These are phyloP conservation scores for Jamesozyma spencerorum DNA, from an alignment of 805 yeast genomes.

Conservation along the genomic window DNA sequence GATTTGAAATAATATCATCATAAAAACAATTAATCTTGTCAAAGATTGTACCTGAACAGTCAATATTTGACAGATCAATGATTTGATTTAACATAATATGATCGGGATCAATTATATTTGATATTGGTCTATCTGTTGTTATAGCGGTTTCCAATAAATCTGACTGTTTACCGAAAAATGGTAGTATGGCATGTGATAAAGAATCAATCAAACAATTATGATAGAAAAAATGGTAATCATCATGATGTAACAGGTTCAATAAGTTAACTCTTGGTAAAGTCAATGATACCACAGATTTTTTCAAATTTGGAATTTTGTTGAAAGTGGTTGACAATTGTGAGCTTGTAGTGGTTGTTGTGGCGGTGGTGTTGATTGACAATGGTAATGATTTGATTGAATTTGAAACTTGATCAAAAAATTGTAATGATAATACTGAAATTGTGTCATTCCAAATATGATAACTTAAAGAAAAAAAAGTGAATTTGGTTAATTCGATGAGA, in stretches of 20 bases:
- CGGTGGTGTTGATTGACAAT: constrained; percentile 1
- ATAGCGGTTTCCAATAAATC: not conserved
- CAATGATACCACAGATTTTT: constrained; percentile 8
- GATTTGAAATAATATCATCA: constrained; percentile 8
- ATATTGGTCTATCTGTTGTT: not conserved
- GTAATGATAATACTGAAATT: constrained; percentile 8
- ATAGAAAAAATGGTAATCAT: constrained; percentile 8
- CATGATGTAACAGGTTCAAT: constrained; percentile 5
- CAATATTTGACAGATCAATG: constrained; percentile 6
- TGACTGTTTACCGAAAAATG: constrained; percentile 9
- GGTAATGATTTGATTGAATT: constrained; percentile 8
- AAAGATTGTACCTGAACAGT: constrained; percentile 10
- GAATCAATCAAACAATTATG: constrained; percentile 11
- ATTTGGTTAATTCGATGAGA: constrained; percentile 7
- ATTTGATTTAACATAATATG: constrained; percentile 5
- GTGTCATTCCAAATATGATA: constrained; percentile 4
- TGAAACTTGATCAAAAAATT: constrained; percentile 8
- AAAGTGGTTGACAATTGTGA: constrained; percentile 8
- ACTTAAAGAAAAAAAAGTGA: constrained; percentile 10
- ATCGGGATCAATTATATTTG: not conserved
- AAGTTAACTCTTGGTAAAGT: constrained; percentile 8
- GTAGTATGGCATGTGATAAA: constrained; percentile 5
- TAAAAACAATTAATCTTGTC: constrained; percentile 9
- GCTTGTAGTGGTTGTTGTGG: constrained; percentile 3
- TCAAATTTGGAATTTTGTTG: constrained; percentile 4